Evolutionary conservation across 768 basidiomycete genomes (phyloP).

Genomic region (Lactarius hatsudake): DNA sequence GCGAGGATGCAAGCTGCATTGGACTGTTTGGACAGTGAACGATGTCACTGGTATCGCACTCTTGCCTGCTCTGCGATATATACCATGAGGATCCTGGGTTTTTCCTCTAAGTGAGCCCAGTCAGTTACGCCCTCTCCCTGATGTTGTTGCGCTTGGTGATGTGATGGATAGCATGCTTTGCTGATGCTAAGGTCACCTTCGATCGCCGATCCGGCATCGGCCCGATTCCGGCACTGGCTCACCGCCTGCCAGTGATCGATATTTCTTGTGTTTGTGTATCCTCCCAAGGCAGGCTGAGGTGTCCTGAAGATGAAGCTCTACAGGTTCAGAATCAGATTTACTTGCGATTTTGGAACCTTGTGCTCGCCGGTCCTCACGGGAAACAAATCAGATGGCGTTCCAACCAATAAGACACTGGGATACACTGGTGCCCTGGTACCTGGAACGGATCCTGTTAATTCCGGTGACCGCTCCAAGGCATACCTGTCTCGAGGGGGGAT

Average conservation of each 20-base stretch:
- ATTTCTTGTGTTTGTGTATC: background rate
- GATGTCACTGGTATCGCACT: background rate
- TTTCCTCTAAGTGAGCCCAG: constrained; percentile 4
- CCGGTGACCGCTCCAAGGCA: constrained; percentile 13
- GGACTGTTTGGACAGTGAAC: background rate
- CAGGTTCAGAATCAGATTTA: background rate
- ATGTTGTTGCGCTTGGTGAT: constrained; percentile 22
- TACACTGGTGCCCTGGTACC: constrained; percentile 18
- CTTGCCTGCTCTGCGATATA: background rate
- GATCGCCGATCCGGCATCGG: constrained; percentile 17
- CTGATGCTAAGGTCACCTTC: constrained; percentile 6
- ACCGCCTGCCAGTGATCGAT: background rate
- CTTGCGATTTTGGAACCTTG: background rate
- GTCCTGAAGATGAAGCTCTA: background rate
- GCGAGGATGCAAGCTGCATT: background rate
- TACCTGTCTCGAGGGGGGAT: constrained; percentile 16
- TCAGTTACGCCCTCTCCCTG: constrained; percentile 13
- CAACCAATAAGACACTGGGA: background rate
- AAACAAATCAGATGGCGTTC: constrained; percentile 3
- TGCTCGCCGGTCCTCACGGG: background rate
- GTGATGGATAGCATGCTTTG: constrained; percentile 17
- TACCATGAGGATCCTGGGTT: constrained; percentile 10
- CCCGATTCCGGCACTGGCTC: background rate
- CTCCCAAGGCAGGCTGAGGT: background rate
- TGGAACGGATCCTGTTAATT: constrained; percentile 18